Evolutionary conservation across 2,329 filamentous ascomycete species (phyloP).

Genomic region (Xylaria sp.): DNA sequence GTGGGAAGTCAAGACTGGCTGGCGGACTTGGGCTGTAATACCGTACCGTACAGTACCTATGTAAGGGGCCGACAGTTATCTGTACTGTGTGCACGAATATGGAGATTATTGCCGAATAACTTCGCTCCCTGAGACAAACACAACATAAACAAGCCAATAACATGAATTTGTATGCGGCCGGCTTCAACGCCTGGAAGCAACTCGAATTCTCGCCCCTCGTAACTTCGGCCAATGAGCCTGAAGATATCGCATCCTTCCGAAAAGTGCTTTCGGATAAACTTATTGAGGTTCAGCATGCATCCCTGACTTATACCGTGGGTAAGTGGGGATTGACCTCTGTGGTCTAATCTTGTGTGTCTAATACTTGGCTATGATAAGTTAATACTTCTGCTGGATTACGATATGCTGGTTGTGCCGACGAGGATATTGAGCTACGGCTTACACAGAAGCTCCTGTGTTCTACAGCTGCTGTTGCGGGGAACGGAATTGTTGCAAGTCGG

Average conservation of each 20-base stretch:
- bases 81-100: slow-evolving; percentile 16
- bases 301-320: slow-evolving; percentile 60
- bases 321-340: slow-evolving; percentile 39
- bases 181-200: slow-evolving; percentile 69
- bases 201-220: slow-evolving; percentile 52
- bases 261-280: slow-evolving; percentile 52
- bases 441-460: slow-evolving; percentile 40
- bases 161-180: slow-evolving; percentile 64
- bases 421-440: slow-evolving; percentile 35
- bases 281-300: slow-evolving; percentile 47
- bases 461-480: slow-evolving; percentile 50
- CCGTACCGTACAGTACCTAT: too few species aligned
- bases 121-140: slow-evolving; percentile 2
- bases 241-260: slow-evolving; percentile 59
- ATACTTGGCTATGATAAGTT: slow-evolving; percentile 34
- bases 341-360: background rate
- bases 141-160: background rate
- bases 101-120: background rate
- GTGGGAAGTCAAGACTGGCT: background rate
- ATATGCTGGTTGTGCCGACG: slow-evolving; percentile 46
- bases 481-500: slow-evolving; percentile 48
- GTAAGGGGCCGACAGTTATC: background rate
- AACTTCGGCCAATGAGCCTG: slow-evolving; percentile 49
- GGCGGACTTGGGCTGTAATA: slow-evolving; percentile 1
- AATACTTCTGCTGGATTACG: slow-evolving; percentile 40